A percentile compares a stretch with the other conserved stretches of the same genome.
Conservation (phyloP, 1,139 yeast genomes). For the Scheffersomyces quercinus region DNA sequence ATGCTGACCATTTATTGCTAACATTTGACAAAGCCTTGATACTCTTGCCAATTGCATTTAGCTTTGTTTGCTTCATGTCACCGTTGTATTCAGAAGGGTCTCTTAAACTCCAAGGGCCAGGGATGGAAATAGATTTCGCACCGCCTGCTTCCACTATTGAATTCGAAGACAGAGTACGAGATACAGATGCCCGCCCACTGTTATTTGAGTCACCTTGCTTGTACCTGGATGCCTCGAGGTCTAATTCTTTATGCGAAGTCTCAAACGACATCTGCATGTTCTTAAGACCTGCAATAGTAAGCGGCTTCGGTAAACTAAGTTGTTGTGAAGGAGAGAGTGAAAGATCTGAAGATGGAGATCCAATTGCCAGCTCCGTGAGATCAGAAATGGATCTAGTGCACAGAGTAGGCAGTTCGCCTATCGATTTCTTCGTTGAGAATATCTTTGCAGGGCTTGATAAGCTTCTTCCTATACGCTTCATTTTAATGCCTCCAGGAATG, state of each 20-base stretch:
- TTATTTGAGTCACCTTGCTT: conserved; percentile 7
- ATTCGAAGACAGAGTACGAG: neutral
- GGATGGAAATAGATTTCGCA: conserved; percentile 6
- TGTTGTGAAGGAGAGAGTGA: conserved; percentile 7
- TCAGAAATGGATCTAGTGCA: neutral
- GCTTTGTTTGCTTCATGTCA: conserved; percentile 12
- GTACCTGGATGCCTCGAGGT: conserved; percentile 27
- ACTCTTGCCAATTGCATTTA: conserved; percentile 27
- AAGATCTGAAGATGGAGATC: neutral
- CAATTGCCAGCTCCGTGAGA: neutral
- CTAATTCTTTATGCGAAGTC: conserved; percentile 25
- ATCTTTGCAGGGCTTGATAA: conserved; percentile 20
- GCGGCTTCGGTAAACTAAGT: conserved; percentile 30
- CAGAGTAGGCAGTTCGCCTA: conserved; percentile 2
- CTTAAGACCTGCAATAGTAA: conserved; percentile 31
- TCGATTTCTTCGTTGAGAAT: conserved; percentile 10
- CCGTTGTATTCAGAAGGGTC: conserved; percentile 28
- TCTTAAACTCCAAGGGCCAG: conserved; percentile 28
- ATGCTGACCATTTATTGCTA: conserved; percentile 61
- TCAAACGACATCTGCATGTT: conserved; percentile 38
- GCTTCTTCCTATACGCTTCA: conserved; percentile 20
- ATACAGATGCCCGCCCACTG: neutral
- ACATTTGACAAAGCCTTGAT: conserved; percentile 37
- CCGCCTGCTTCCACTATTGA: conserved; percentile 1
- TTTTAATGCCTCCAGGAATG: neutral